These are phyloP conservation scores for Curvularia hawaiiensis DNA, from an alignment of 2,329 filamentous ascomycete species.

Conservation along the genomic window DNA sequence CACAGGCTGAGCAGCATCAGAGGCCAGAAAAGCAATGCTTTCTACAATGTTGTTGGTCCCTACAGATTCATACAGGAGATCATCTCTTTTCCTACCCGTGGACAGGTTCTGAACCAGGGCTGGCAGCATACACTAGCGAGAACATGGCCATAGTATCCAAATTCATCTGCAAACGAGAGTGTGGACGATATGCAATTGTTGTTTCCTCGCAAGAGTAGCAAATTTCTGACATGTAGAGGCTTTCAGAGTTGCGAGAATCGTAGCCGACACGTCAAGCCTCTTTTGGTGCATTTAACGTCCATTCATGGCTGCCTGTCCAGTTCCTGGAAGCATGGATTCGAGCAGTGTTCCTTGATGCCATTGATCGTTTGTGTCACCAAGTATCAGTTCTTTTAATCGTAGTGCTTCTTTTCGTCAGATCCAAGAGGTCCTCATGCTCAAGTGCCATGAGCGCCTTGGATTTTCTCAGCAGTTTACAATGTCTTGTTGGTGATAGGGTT, in stretches of 20 bases:
- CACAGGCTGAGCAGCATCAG: not conserved
- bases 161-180: not conserved
- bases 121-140: not conserved
- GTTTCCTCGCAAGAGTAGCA: not conserved
- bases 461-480: too few species aligned
- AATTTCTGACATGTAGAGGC: not conserved
- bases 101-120: not conserved
- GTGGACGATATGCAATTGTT: not conserved
- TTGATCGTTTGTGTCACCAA: too few species aligned
- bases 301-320: too few species aligned
- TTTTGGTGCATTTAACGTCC: too few species aligned
- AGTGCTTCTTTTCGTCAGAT: too few species aligned
- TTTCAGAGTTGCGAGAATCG: not conserved
- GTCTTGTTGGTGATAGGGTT: too few species aligned
- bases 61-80: not conserved
- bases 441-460: too few species aligned
- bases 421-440: too few species aligned
- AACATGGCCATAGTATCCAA: not conserved
- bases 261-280: not conserved
- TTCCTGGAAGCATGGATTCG: not conserved
- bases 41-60: not conserved
- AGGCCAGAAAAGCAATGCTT: not conserved
- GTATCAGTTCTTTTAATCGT: too few species aligned
- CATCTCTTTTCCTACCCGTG: not conserved
- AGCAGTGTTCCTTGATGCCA: too few species aligned